Percentiles rank a stretch among this genome's conserved stretches.
phyloP scores from a whole-genome alignment of 2,329 filamentous ascomycete species.

The Sporothrix brasiliensis region DNA sequence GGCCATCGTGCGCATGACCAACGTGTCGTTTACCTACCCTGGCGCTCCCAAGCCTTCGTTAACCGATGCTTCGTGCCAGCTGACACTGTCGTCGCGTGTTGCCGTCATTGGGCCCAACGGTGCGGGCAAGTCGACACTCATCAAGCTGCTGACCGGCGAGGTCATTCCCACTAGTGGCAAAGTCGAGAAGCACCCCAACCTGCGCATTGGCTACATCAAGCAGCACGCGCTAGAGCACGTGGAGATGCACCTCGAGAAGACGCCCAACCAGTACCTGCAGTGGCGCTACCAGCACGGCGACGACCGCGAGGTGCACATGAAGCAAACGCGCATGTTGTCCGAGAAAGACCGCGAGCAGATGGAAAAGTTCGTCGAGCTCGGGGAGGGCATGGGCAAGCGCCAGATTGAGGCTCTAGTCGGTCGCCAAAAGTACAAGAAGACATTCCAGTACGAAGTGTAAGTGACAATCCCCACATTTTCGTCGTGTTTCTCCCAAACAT shows the following conservation, averaged over 20 bases:
- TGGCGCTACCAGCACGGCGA: constrained; percentile 98
- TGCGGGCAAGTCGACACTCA: constrained; percentile 96
- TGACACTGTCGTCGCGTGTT: constrained; percentile 86
- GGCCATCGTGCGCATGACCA: constrained; percentile 92
- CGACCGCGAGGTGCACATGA: constrained; percentile 94
- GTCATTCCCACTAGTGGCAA: constrained; percentile 78
- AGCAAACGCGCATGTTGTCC: constrained; percentile 90
- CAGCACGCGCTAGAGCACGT: constrained; percentile 99
- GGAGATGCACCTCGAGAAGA: constrained; percentile 99
- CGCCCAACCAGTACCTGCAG: constrained; percentile 96
- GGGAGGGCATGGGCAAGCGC: constrained; percentile 75
- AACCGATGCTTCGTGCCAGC: constrained; percentile 79
- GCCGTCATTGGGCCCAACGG: constrained; percentile 97
- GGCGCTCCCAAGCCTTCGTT: constrained; percentile 85
- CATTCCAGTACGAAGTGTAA: constrained; percentile 95
- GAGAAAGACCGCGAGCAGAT: constrained; percentile 85
- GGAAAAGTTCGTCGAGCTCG: constrained; percentile 84
- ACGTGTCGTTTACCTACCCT: constrained; percentile 93
- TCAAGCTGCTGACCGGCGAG: constrained; percentile 95
- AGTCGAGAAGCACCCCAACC: constrained; percentile 97
- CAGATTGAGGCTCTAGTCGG: constrained; percentile 89
- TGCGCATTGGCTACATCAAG: constrained; percentile 99
- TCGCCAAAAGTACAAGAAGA: constrained; percentile 98
- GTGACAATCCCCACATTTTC: constrained; percentile 39
- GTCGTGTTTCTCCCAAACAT: background rate